These are phyloP conservation scores for Cercospora sojina DNA, from an alignment of 2,329 filamentous ascomycete species.

Conservation along the genomic window DNA sequence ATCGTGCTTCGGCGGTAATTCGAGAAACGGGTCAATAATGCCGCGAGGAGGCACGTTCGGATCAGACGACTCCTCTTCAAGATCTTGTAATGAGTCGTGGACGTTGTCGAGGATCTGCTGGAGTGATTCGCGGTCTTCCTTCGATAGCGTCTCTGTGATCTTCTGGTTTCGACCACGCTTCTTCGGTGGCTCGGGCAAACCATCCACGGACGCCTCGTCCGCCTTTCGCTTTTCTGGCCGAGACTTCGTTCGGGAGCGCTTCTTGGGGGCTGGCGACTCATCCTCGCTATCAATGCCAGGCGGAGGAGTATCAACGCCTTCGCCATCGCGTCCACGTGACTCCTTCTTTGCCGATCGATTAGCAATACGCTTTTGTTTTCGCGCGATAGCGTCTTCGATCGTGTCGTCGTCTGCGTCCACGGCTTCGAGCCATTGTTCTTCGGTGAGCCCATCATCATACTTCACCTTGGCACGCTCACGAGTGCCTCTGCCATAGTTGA, in stretches of 20 bases:
- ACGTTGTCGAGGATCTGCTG: conserved; percentile 76
- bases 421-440: conserved; percentile 98
- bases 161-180: conserved; percentile 71
- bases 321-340: conserved; percentile 17
- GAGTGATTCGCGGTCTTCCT: conserved; percentile 70
- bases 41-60: conserved; percentile 64
- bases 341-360: conserved; percentile 72
- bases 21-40: conserved; percentile 92
- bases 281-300: conserved; percentile 74
- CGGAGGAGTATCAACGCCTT: conserved; percentile 70
- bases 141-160: conserved; percentile 61
- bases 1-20: conserved; percentile 80
- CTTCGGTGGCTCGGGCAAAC: conserved; percentile 73
- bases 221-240: conserved; percentile 84
- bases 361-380: conserved; percentile 82
- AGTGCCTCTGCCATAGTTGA: conserved; percentile 80
- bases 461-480: conserved; percentile 91
- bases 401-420: conserved; percentile 95
- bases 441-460: conserved; percentile 95
- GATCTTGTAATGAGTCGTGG: conserved; percentile 75
- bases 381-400: conserved; percentile 86
- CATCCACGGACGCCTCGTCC: conserved; percentile 64
- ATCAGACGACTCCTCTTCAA: conserved; percentile 72
- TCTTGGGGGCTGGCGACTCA: conserved; percentile 70
- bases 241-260: conserved; percentile 74